Evolutionary conservation across 2,329 filamentous ascomycete genomes (phyloP).

Genomic region (Fusarium buxicola): DNA sequence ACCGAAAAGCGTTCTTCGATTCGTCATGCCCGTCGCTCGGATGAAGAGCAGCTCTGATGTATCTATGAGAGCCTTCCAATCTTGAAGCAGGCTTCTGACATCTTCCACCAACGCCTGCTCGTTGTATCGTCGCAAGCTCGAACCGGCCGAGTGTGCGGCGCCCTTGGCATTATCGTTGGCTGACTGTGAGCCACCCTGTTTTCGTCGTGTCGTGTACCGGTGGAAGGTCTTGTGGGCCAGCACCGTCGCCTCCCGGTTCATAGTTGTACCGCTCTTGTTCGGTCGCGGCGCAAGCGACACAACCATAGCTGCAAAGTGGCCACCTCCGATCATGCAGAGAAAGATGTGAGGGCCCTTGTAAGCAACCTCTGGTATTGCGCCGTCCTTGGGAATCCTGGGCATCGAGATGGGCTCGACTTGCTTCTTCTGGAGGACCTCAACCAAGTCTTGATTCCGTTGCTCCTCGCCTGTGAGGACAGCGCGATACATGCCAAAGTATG

Average conservation of each 20-base stretch:
- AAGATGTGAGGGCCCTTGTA: slow-evolving; percentile 88
- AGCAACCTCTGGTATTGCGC: slow-evolving; percentile 63
- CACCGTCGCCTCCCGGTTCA: slow-evolving; percentile 88
- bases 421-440: slow-evolving; percentile 78
- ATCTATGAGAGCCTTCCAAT: slow-evolving; percentile 90
- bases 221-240: slow-evolving; percentile 98
- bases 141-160: slow-evolving; percentile 91
- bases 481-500: slow-evolving; percentile 86
- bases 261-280: slow-evolving; percentile 73
- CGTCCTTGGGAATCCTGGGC: slow-evolving; percentile 68
- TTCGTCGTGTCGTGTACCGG: slow-evolving; percentile 93
- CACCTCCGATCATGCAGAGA: slow-evolving; percentile 97
- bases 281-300: slow-evolving; percentile 87
- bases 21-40: slow-evolving; percentile 87
- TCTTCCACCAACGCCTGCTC: slow-evolving; percentile 92
- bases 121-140: slow-evolving; percentile 90
- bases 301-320: slow-evolving; percentile 97
- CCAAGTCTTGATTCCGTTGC: slow-evolving; percentile 69
- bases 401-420: slow-evolving; percentile 75
- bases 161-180: slow-evolving; percentile 96
- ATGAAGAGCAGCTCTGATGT: slow-evolving; percentile 88
- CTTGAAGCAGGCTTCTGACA: slow-evolving; percentile 80
- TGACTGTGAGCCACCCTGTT: slow-evolving; percentile 95
- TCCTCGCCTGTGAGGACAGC: slow-evolving; percentile 82
- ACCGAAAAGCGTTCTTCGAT: slow-evolving; percentile 87